Evolutionary conservation across 2,329 filamentous ascomycete genomes (phyloP), one percentile per base, ranked within the genome.

Genomic region (Colletotrichum sp.): DNA sequence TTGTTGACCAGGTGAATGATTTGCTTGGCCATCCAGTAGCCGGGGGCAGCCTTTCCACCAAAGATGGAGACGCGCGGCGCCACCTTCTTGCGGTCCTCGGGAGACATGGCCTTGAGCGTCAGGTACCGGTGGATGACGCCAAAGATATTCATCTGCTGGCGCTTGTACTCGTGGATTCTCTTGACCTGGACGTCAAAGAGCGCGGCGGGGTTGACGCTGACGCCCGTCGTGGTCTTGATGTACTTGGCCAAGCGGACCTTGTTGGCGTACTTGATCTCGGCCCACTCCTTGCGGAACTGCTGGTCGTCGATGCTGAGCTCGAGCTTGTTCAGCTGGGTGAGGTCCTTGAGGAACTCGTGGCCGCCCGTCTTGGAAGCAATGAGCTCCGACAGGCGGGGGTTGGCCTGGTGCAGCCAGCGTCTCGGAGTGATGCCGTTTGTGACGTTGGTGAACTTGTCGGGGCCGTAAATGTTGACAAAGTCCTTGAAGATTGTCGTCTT

Each of bases 1-100:
- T 93, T 94, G 88, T 98, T 98, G 88, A 99, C 93, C 73, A 99
- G 91, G 83, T 98, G 96, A 80, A 99, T 99, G 79, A 98, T 96
- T 55, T 97, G 97, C 91, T 99, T 99, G 48, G 97, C 97, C 97
- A 98, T 99, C 97, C 97, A 99, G 89, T 99, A 99, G 18, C 97
- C 97, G 0, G 97, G 97, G 3, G 97, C 97, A 30, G 97, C 97
- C 87, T 99, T 99, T 80, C 97, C 97, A 82, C 97, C 97, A 83
- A 99, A 98, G 84, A 99, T 97, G 73, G 94, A 97, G 12, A 98
- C 97, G 67, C 96, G 94, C 18, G 96, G 95, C 60, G 93, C 91
- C 76, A 95, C 90, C 87, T 97, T 97, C 90, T 97, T 96, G 79
- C 93, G 92, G 83, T 98, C 94, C 80, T 96, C 95, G 0, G 95